A percentile compares a stretch with the other conserved stretches of the same genome.
These are phyloP conservation scores for Monosporascus sp. DNA, from an alignment of 2,329 filamentous ascomycete species.

Conservation along the genomic window DNA sequence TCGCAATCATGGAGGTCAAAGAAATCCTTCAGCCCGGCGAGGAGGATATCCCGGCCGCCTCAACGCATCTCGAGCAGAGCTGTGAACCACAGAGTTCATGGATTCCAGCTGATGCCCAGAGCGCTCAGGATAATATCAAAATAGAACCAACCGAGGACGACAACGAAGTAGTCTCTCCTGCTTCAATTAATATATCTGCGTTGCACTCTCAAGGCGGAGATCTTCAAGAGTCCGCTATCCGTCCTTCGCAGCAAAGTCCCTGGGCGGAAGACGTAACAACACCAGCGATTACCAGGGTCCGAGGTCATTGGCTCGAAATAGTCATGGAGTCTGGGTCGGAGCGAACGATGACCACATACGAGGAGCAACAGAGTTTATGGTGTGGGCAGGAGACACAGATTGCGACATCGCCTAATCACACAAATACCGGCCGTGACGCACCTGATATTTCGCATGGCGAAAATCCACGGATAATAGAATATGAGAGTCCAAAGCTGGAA, in stretches of 20 bases:
- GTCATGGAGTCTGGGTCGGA: not conserved
- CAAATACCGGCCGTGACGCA: not conserved
- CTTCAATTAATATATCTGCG: not conserved
- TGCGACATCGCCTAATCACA: not conserved
- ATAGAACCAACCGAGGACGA: slow-evolving; percentile 6
- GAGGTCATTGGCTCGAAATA: not conserved
- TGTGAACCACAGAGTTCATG: slow-evolving; percentile 22
- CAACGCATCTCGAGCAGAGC: not conserved
- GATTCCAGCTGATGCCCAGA: slow-evolving; percentile 9
- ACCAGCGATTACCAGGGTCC: not conserved
- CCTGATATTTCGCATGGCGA: too few relatives aligned
- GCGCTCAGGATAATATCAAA: slow-evolving; percentile 8
- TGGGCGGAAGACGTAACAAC: slow-evolving; percentile 16
- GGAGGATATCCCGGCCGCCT: not conserved
- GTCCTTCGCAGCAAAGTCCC: slow-evolving; percentile 25
- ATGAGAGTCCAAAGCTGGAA: too few relatives aligned
- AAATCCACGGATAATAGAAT: too few relatives aligned
- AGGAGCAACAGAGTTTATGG: not conserved
- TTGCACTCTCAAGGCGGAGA: slow-evolving; percentile 5
- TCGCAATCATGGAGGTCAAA: slow-evolving; percentile 1
- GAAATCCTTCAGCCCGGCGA: not conserved
- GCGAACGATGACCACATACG: not conserved
- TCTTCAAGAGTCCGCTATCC: slow-evolving; percentile 8
- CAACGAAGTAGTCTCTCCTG: not conserved
- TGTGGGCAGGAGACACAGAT: not conserved